phyloP scores from a whole-genome alignment of 768 basidiomycete genomes.

The Suillus bovinus region DNA sequence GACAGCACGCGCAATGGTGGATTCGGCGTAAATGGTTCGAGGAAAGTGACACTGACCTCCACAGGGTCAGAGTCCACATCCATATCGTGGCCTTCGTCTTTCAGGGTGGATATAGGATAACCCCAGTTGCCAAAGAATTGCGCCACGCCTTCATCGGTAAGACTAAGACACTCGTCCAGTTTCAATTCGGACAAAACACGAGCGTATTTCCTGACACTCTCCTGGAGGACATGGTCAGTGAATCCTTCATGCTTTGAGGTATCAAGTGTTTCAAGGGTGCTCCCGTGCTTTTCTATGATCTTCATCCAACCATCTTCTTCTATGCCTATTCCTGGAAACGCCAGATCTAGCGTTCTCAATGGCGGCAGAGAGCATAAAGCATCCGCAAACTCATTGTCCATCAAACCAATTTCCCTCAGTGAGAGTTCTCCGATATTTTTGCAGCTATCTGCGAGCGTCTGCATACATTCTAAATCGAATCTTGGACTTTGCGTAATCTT shows the following conservation, averaged over 20 bases:
- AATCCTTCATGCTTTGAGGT: slow-evolving; percentile 70
- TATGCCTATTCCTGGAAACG: slow-evolving; percentile 55
- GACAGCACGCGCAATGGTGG: slow-evolving; percentile 54
- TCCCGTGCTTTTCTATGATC: slow-evolving; percentile 57
- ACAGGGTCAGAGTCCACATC: slow-evolving; percentile 17
- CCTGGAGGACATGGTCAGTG: slow-evolving; percentile 56
- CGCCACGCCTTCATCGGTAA: slow-evolving; percentile 73
- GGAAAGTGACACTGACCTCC: neutral
- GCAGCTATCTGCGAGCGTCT: slow-evolving; percentile 52
- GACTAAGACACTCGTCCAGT: slow-evolving; percentile 54
- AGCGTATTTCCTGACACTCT: slow-evolving; percentile 57
- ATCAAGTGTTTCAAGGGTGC: slow-evolving; percentile 57
- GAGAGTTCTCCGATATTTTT: slow-evolving; percentile 67
- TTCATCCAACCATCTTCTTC: slow-evolving; percentile 55
- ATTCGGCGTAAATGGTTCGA: slow-evolving; percentile 30
- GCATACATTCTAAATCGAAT: slow-evolving; percentile 72
- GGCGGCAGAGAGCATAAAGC: slow-evolving; percentile 40
- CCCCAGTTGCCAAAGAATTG: slow-evolving; percentile 65
- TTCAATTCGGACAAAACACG: slow-evolving; percentile 50
- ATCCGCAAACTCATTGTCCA: slow-evolving; percentile 65
- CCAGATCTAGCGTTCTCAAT: slow-evolving; percentile 68
- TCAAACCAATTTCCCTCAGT: slow-evolving; percentile 72
- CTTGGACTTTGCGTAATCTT: slow-evolving; percentile 84
- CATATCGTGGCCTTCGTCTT: slow-evolving; percentile 21
- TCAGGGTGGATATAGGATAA: slow-evolving; percentile 9